Evolutionary conservation across 495 filamentous ascomycete genomes (phyloP).

Genomic region (Chaetomium cochliodes): DNA sequence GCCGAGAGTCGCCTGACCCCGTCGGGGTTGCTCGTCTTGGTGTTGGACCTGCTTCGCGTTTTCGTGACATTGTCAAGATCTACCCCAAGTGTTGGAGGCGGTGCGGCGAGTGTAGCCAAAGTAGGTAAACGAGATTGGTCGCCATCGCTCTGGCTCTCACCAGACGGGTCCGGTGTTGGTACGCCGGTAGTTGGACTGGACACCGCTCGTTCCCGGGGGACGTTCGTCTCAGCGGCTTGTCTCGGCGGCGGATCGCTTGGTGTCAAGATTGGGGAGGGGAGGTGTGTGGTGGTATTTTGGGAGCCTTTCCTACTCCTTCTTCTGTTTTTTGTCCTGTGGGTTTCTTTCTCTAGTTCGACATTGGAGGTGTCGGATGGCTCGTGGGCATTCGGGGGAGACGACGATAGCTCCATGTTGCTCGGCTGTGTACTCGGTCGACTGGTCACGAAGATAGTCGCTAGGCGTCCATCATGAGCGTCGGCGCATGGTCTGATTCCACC

Average conservation of each 20-base stretch:
- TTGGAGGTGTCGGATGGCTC: background rate
- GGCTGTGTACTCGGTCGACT: constrained; percentile 1
- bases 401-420: background rate
- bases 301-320: background rate
- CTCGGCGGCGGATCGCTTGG: constrained; percentile 17
- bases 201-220: constrained; percentile 9
- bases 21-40: constrained; percentile 41
- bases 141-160: constrained; percentile 36
- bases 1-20: constrained; percentile 56
- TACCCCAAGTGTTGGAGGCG: background rate
- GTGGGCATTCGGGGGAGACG: background rate
- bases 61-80: constrained; percentile 14
- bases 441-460: background rate
- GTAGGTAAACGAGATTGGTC: constrained; percentile 19
- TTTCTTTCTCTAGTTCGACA: background rate
- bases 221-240: background rate
- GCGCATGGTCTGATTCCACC: background rate
- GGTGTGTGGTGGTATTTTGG: background rate
- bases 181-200: constrained; percentile 30
- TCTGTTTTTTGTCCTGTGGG: background rate
- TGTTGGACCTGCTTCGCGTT: constrained; percentile 35
- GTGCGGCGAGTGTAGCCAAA: background rate
- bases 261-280: constrained; percentile 24
- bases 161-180: constrained; percentile 35
- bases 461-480: background rate